Base-by-base conservation (phyloP, 495 filamentous ascomycete genomes). In the Symbiotaphrina buchneri region DNA sequence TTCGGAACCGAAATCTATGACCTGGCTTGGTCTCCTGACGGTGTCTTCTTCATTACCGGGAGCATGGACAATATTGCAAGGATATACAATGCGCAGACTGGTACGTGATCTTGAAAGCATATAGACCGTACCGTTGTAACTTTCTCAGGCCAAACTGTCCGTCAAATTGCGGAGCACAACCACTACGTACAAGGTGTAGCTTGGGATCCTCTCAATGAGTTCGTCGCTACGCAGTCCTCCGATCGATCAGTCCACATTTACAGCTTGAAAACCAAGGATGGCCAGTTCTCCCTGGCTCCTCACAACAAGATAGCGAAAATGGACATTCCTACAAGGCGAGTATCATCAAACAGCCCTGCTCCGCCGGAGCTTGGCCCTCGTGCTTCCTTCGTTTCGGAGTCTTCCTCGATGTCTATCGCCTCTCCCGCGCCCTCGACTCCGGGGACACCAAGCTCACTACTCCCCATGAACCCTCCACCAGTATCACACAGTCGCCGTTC, bases 51-150 rank as follows among this genome's bases (percentile, higher is more conserved):
- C 55, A 93, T 99, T 39, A 93, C 84, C 13, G 87, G 87, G 4
- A 95, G 90, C 51, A 95, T 94, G 84, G 87, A 99, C 52, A 99
- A 99, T 49, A 70, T 95, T 45, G 84, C 90, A 28, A 62, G 87
- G 26, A 94, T 99, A 37, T 95, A 93, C 59, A 91, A 92, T 51
- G 82, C 85, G 30, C 72, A 79, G 35, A 91, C 74, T 37, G 87
- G 87, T 91, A 53, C 23, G 66, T 54, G 35, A 23, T 6, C 18
- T 16, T 20, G 1, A 26, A 14, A 24, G 11, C 31, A 7, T 33
- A 7, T 38, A 8, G 35, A 28, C 37, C 43, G 20, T 45, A 28
- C 24, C 22, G 6, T 45, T 45, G 18, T 8, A 36, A 44, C 25
- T 19, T 26, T 16, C 31, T 7, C 37, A 92, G 84, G 87, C 18